Evolutionary conservation across 2,329 filamentous ascomycete genomes (phyloP), one percentile per base, ranked within the genome.

Genomic region (Trichoderma cornu-damae): DNA sequence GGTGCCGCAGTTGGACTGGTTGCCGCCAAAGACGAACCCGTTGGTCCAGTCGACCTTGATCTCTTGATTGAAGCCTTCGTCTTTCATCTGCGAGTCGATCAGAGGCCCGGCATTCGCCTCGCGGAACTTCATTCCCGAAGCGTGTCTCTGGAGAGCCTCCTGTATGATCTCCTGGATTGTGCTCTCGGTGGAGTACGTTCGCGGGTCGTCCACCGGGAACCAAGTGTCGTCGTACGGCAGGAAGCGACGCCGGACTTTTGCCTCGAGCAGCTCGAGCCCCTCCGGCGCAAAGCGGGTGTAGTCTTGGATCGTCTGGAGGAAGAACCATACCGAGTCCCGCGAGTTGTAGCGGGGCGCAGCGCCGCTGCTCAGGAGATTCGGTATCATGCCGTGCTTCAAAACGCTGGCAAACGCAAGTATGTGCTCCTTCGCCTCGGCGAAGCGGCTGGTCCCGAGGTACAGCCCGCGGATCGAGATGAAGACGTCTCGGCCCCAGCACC

Each of bases 381-480:
- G 94, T 58, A 99, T 92, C 91, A 97, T 96, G 50, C 94, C 94
- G 66, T 99, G 94, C 77, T 99, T 99, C 64, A 99, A 76, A 9
- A 99, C 92, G 69, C 91, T 96, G 2, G 89, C 92, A 73, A 99
- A 99, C 7, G 92, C 93, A 60, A 90, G 77, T 59, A 99, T 96
- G 67, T 99, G 95, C 70, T 97, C 91, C 67, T 85, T 92, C 6
- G 94, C 94, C 69, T 96, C 92, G 2, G 81, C 83, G 65, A 88
- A 96, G 7, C 94, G 86, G 2, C 91, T 90, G 9, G 93, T 97
- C 38, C 89, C 91, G 34, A 99, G 82, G 64, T 89, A 90, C n/a
- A 99, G 79, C 42, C 94, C 94, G 50, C 94, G 87, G 38, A 96
- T 83, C 12, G 94, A 94, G 62, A 99, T 99, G 71, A 96, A 97